Conservation (phyloP, 2,329 filamentous ascomycete genomes). For the Colletotrichum chrysophilum region DNA sequence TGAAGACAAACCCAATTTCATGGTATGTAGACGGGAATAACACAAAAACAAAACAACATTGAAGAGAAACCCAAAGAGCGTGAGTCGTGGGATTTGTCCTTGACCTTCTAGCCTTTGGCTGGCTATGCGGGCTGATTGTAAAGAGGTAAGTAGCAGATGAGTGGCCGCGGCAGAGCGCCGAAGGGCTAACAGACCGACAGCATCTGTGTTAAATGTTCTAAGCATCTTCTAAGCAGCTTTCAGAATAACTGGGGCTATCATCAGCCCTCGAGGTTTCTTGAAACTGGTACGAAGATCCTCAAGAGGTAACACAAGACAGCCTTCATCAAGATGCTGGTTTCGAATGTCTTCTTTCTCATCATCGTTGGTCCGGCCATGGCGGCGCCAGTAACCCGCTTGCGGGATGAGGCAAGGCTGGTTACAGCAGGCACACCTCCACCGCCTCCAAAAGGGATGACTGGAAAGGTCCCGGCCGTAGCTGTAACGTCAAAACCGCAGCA, state of each 20-base stretch:
- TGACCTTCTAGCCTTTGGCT: not conserved
- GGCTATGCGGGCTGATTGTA: not conserved
- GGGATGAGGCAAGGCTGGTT: not conserved
- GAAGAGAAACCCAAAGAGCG: not conserved
- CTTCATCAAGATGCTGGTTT: not conserved
- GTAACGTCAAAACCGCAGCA: not conserved
- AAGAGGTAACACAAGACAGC: fast-evolving
- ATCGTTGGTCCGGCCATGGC: not conserved
- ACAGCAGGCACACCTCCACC: not conserved
- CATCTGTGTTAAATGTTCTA: not conserved
- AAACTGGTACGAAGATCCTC: not conserved
- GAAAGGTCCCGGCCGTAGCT: not conserved
- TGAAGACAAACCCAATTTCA: not conserved
- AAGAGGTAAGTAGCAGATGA: not conserved
- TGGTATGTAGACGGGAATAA: fast-evolving
- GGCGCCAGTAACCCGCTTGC: not conserved
- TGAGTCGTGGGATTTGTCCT: not conserved
- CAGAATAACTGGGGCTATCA: not conserved
- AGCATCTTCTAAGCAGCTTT: not conserved
- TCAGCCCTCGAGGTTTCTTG: fast-evolving
- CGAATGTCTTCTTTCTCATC: not conserved
- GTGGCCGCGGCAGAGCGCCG: not conserved
- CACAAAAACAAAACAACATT: not conserved
- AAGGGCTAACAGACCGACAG: not conserved
- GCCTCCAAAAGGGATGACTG: not conserved